Percentiles rank a stretch among this genome's conserved stretches.
phyloP scores from a whole-genome alignment of 805 yeast species.

The Saturnispora bothae region DNA sequence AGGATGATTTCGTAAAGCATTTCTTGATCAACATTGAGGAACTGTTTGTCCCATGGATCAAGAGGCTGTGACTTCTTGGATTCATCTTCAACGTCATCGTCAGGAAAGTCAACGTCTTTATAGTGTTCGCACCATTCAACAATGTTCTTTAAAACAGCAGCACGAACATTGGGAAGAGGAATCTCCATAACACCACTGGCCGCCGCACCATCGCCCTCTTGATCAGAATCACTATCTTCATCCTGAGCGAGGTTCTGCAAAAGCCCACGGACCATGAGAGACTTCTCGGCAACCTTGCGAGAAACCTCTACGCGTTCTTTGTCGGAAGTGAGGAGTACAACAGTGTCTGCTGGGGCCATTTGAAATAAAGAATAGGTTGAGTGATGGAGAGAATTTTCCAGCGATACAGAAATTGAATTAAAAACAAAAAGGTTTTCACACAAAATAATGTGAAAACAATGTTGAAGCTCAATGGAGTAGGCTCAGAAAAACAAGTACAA shows the following conservation, averaged over 20 bases:
- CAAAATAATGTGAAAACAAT: no score
- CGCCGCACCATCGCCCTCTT: conserved; percentile 33
- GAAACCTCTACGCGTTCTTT: conserved; percentile 73
- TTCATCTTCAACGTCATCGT: conserved; percentile 73
- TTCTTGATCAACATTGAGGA: conserved; percentile 86
- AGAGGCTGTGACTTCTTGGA: conserved; percentile 83
- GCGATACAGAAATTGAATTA: no score
- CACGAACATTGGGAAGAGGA: conserved; percentile 84
- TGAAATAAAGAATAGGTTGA: not conserved
- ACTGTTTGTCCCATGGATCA: conserved; percentile 92
- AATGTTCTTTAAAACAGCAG: conserved; percentile 81
- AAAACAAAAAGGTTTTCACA: no score
- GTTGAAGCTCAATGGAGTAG: no score
- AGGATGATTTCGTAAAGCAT: conserved; percentile 72
- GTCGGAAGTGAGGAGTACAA: conserved; percentile 58
- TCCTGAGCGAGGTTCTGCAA: conserved; percentile 49
- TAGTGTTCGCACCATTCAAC: conserved; percentile 96
- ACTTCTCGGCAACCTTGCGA: conserved; percentile 74
- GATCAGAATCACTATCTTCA: conserved; percentile 31
- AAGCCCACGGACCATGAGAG: conserved; percentile 78
- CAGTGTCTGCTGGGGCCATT: conserved; percentile 13
- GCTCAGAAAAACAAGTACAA: no score
- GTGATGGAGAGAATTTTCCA: not conserved
- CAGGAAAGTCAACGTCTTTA: conserved; percentile 66
- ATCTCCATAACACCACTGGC: conserved; percentile 64